phyloP scores from a whole-genome alignment of 2,329 filamentous ascomycete genomes.

The Microcyclosporella mali region DNA sequence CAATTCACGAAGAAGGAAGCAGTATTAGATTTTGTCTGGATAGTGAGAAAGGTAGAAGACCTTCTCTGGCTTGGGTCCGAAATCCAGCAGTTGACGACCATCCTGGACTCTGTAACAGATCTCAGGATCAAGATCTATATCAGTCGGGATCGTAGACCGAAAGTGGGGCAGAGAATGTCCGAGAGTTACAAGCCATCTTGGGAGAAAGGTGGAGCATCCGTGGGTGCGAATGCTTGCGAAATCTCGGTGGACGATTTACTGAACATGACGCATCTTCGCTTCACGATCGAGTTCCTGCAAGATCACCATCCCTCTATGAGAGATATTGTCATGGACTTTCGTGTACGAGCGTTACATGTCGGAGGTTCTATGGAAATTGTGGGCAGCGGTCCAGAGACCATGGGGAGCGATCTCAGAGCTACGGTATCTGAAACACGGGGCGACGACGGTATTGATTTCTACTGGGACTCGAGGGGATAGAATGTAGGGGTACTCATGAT shows the following conservation, averaged over 20 bases:
- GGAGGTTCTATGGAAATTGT: constrained; percentile 22
- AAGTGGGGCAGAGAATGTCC: no score
- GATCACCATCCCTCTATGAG: constrained; percentile 21
- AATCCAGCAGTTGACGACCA: constrained; percentile 43
- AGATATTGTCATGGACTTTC: constrained; percentile 22
- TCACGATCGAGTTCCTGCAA: constrained; percentile 20
- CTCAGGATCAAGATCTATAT: constrained; percentile 54
- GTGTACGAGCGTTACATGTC: constrained; percentile 14
- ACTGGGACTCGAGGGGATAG: constrained; percentile 22
- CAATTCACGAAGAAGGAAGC: constrained; percentile 6
- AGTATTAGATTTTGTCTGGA: constrained; percentile 59
- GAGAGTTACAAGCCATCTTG: no score
- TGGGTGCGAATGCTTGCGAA: not conserved
- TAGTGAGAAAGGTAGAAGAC: constrained; percentile 50
- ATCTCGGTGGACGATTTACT: constrained; percentile 14
- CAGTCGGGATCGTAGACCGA: constrained; percentile 48
- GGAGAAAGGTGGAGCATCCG: no score
- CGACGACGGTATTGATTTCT: constrained; percentile 13
- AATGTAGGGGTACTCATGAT: no score
- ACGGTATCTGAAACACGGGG: constrained; percentile 16
- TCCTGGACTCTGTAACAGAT: constrained; percentile 31
- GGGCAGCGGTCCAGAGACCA: constrained; percentile 25
- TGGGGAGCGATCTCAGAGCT: constrained; percentile 24
- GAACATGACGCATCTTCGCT: constrained; percentile 12
- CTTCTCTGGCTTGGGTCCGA: constrained; percentile 55